Evolutionary conservation across 2,329 filamentous ascomycete genomes (phyloP), one percentile per base, ranked within the genome.

Genomic region (Davidsoniella virescens): DNA sequence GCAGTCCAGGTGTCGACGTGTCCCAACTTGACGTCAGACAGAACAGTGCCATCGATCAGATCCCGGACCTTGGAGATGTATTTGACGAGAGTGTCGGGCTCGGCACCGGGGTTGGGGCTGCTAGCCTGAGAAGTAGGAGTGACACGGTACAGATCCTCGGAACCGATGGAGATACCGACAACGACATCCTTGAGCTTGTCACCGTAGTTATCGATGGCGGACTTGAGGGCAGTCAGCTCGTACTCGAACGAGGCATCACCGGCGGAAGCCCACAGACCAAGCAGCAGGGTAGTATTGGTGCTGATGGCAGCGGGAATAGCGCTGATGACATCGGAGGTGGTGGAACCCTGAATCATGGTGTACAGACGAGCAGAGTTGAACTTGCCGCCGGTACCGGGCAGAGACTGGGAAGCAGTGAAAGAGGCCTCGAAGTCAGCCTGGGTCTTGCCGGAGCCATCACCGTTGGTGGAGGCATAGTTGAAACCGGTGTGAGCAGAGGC

Each of bases 1-100:
- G 76, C 77, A 36, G 81, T 87, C 86, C 86, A 94, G 47, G 87
- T 93, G 62, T 94, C 87, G 61, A 94, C 87, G 65, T 94, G 87
- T 48, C 87, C 87, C 54, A 94, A 70, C 16, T 76, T 70, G 43
- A 69, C 72, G 20, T 66, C 65, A 37, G 71, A 66, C 20, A 84
- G 67, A 45, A 67, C 61, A 12, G 84, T 87, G 53, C 75, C 75
- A 25, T 72, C 60, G 59, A 93, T 75, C 54, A 75, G 70, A 25
- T 69, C 63, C 55, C 79, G 77, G 53, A 84, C 78, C 61, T 82
- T 69, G 52, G 71, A 64, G 69, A 94, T 86, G 67, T 87, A 92
- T 52, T 67, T 63, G 58, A 78, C 72, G 38, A 94, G 67, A 9
- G 68, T 70, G 38, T 70, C 67, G 4, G 86, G 82, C 45, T 72